Evolutionary conservation across 768 basidiomycete species (phyloP).

Genomic region (Hericium rajendrae): DNA sequence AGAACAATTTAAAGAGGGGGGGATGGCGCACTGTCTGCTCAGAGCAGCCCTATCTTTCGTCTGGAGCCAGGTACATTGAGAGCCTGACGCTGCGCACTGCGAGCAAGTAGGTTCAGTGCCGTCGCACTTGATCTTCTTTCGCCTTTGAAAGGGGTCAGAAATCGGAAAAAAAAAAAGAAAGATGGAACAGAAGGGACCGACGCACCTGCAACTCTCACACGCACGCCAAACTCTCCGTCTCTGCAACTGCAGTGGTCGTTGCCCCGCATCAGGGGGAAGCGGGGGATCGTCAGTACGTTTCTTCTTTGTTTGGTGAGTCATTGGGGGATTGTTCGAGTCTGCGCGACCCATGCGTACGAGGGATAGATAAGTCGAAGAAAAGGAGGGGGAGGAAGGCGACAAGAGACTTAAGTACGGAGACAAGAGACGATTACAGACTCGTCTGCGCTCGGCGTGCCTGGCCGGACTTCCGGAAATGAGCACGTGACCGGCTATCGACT

Average conservation of each 20-base stretch:
- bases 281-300: slow-evolving; percentile 57
- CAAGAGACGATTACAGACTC: background rate
- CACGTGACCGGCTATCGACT: background rate
- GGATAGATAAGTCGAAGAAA: background rate
- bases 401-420: background rate
- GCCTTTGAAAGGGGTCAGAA: slow-evolving; percentile 32
- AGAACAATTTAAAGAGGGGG: slow-evolving; percentile 8
- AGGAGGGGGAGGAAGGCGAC: background rate
- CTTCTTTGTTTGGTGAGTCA: slow-evolving; percentile 62
- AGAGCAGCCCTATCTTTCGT: slow-evolving; percentile 86
- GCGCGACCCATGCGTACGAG: slow-evolving; percentile 7
- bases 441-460: background rate
- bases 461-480: background rate
- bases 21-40: slow-evolving; percentile 67
- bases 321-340: slow-evolving; percentile 16
- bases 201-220: slow-evolving; percentile 81
- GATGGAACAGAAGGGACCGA: slow-evolving; percentile 16
- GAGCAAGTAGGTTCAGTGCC: slow-evolving; percentile 81
- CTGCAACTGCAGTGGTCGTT: slow-evolving; percentile 71
- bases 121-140: slow-evolving; percentile 93
- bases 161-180: slow-evolving; percentile 4
- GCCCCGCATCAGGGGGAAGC: slow-evolving; percentile 40
- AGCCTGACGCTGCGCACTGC: slow-evolving; percentile 65
- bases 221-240: slow-evolving; percentile 79
- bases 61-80: slow-evolving; percentile 82